phyloP scores from a whole-genome alignment of 2,329 filamentous ascomycete species.

The Colletotrichum coccodes region DNA sequence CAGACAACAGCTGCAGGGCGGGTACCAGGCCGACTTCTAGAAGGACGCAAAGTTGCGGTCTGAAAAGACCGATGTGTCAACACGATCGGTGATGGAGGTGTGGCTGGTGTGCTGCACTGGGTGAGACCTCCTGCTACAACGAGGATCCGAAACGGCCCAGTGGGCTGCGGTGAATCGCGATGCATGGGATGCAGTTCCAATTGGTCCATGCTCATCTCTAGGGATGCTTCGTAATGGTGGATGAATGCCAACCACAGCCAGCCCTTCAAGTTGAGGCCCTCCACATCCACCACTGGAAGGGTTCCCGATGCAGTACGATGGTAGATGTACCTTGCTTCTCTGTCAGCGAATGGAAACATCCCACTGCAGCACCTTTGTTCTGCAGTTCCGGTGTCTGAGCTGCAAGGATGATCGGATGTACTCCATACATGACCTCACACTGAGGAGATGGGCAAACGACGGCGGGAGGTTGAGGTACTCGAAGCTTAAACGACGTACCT shows the following conservation, averaged over 20 bases:
- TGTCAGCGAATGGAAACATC: not conserved
- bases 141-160: constrained; percentile 3
- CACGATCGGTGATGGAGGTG: constrained; percentile 16
- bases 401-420: constrained; percentile 27
- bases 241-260: constrained; percentile 5
- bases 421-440: constrained; percentile 27
- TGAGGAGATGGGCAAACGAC: constrained; percentile 27
- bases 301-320: not conserved
- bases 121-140: too few relatives aligned
- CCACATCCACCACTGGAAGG: constrained; percentile 12
- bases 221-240: constrained; percentile 21
- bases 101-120: constrained; percentile 2
- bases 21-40: not conserved
- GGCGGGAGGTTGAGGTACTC: not conserved
- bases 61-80: constrained; percentile 10
- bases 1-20: not conserved
- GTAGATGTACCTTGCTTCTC: not conserved
- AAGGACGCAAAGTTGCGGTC: constrained; percentile 28
- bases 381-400: constrained; percentile 26
- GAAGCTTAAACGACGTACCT: not conserved
- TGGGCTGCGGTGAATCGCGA: constrained; percentile 4
- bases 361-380: constrained; percentile 14
- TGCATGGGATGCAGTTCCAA: not conserved
- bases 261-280: constrained; percentile 26
- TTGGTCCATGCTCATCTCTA: not conserved